These are phyloP conservation scores for Crotalaria pallida DNA, from an alignment of 306 rosid genomes.

Conservation along the genomic window DNA sequence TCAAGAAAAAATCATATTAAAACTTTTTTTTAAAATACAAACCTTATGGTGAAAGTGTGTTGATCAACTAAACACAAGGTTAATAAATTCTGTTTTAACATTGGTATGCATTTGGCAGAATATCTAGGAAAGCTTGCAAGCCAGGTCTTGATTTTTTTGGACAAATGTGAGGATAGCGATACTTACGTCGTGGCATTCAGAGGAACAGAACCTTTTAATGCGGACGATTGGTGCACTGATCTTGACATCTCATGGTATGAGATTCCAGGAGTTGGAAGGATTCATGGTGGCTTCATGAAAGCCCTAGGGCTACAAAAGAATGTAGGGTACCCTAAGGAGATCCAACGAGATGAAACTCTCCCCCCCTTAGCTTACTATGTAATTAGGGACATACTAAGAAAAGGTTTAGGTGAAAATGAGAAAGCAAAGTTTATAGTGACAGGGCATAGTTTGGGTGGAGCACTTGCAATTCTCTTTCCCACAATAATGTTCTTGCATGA, in stretches of 20 bases:
- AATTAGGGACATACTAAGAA: slow-evolving; percentile 34
- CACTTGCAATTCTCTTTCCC: slow-evolving; percentile 47
- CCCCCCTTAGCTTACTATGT: slow-evolving; percentile 50
- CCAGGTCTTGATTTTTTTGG: slow-evolving; percentile 49
- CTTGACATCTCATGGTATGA: slow-evolving; percentile 80
- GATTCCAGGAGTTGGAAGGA: slow-evolving; percentile 40
- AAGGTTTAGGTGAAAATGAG: slow-evolving; percentile 24
- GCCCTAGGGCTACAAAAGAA: slow-evolving; percentile 58
- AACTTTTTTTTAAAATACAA: no score
- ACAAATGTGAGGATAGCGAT: slow-evolving; percentile 35
- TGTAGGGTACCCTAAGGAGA: slow-evolving; percentile 49
- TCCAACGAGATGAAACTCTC: slow-evolving; percentile 18
- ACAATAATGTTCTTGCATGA: slow-evolving; percentile 47
- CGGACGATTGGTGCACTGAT: slow-evolving; percentile 79
- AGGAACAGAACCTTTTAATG: slow-evolving; percentile 73
- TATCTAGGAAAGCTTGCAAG: slow-evolving; percentile 60
- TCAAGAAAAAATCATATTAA: no score
- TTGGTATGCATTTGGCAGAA: slow-evolving; percentile 23
- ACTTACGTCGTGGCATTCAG: slow-evolving; percentile 67
- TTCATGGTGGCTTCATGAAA: slow-evolving; percentile 83
- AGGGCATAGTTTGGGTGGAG: slow-evolving; percentile 73
- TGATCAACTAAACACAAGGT: no score
- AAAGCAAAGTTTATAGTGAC: slow-evolving; percentile 46
- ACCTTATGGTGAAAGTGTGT: neutral
- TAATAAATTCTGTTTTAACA: no score